These are phyloP conservation scores for Rhododendron vialii DNA, from an alignment of 148 eudicot species.

Conservation along the genomic window DNA sequence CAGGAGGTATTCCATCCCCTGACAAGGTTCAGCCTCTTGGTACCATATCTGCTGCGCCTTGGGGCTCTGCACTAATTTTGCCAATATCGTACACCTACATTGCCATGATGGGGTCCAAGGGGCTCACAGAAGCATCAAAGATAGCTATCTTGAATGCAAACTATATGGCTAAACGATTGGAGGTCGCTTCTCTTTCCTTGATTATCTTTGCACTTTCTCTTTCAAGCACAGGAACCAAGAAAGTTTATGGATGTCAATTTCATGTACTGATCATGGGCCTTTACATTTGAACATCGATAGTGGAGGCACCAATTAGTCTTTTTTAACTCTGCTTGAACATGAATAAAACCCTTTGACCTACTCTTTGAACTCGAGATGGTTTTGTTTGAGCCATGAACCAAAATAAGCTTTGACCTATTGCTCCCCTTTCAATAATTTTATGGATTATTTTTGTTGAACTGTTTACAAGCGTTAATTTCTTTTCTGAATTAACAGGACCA, in stretches of 20 bases:
- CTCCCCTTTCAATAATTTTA: background rate
- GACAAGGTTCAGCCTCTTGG: conserved; percentile 71
- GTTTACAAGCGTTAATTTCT: background rate
- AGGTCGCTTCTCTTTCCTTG: conserved; percentile 43
- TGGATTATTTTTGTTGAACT: background rate
- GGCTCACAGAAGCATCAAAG: conserved; percentile 91
- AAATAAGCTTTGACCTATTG: background rate
- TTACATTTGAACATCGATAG: background rate
- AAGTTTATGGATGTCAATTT: background rate
- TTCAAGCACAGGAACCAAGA: background rate
- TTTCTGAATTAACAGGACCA: conserved; percentile 44
- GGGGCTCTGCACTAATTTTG: conserved; percentile 96
- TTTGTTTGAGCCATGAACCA: background rate
- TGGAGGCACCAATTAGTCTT: background rate
- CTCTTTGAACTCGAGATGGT: background rate
- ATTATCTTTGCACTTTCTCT: background rate
- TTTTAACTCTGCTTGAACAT: background rate
- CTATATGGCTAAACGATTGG: conserved; percentile 97
- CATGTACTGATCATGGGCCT: background rate
- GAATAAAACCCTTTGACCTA: background rate
- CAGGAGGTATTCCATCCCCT: conserved; percentile 92
- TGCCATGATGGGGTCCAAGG: conserved; percentile 96
- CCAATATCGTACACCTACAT: conserved; percentile 95
- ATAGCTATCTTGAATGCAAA: conserved; percentile 92
- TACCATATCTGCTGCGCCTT: conserved; percentile 91